Evolutionary conservation across 2,329 filamentous ascomycete species (phyloP), one percentile per base, ranked within the genome.

Genomic region (Ophiostoma australiae): DNA sequence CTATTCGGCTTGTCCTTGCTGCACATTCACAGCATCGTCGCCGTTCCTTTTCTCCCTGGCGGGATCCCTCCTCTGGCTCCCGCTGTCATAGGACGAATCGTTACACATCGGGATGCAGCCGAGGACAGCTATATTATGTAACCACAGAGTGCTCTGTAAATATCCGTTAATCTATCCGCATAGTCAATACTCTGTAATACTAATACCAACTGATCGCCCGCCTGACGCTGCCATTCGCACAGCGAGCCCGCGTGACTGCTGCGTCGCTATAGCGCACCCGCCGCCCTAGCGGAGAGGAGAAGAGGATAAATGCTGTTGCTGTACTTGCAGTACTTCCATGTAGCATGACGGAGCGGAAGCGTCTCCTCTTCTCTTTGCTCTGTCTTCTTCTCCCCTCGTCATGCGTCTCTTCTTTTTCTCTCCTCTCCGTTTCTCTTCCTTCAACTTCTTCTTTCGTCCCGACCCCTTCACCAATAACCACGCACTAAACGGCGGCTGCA

Each of bases 21-120:
- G 41, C 13, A 13, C 41, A 44, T 44, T 44, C 13, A 27, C 13
- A 27, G 31, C n/a, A 13, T n/a, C 4, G 8, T 4, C 23, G 8
- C 4, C 23, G 7, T 23, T 52, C 17, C 8, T 52, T 15, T 7
- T 20, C 48, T 23, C 48, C n/a, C n/a, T 58, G n/a, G 52, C 52
- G 52, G n/a, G 52, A 55, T 61, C 27, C 27, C 27, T 31, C 3
- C 27, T 10, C 55, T 61, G 58, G 27, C 58, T 63, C 58, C 27
- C 35, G 63, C 17, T 39, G 63, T 66, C 63, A 52, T 44, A 68
- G 33, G 44, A 55, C 37, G n/a, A 67, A 44, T 20, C 23, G 23
- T 44, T 41, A 35, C 39, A 48, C 33, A 61, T 68, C 39, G 68
- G 63, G 68, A 68, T 66, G 39, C 63, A 33, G 71, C 66, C 71